Base-by-base conservation (phyloP, 1,139 yeast species). In the Protomyces arabidopsidicola region DNA sequence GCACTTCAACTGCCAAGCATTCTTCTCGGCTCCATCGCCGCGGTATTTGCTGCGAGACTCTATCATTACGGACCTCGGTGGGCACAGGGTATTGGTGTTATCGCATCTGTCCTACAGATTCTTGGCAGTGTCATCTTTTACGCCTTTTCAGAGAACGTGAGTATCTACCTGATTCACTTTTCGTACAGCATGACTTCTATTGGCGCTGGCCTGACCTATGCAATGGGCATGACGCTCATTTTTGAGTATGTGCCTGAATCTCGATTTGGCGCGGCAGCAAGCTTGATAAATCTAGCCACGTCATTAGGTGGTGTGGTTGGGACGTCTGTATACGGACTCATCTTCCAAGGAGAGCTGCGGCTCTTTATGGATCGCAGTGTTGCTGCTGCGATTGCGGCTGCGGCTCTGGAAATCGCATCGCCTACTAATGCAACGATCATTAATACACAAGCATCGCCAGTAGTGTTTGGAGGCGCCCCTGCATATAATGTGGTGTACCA, bases 281-380 rank as follows among this genome's bases (percentile, higher is more conserved):
- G 52, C 14, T 42, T 58, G 52, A 58, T 58, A 56, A 52, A 38
- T 34, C 20, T 51, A 3, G 51, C 56, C 31, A 14, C 62, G 1
- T 45, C 62, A 3, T 12, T 58, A 5, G 62, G 62, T n/a, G 53
- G 56, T 31, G 62, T 58, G 12, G 27, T 58, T 4, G 62, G 62
- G 3, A 42, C 53, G 5, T 39, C 62, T 35, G 18, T 58, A 12
- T 55, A 58, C n/a, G 62, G 62, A 6, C 22, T 58, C 14, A 16
- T 42, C 3, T 20, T 42, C 8, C 48, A 18, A 5, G 14, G 22
- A 10, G 22, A 42, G 22, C 6, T 42, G 8, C 48, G 22, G 12
- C 6, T 10, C 1, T 42, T 16, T 42, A 16, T 42, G 24, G 48
- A 42, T 10, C 48, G 24, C 24, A 18, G 16, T n/a, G 16, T 36